phyloP scores from a whole-genome alignment of 768 basidiomycete species.

The Chlorophyllum brunneum region DNA sequence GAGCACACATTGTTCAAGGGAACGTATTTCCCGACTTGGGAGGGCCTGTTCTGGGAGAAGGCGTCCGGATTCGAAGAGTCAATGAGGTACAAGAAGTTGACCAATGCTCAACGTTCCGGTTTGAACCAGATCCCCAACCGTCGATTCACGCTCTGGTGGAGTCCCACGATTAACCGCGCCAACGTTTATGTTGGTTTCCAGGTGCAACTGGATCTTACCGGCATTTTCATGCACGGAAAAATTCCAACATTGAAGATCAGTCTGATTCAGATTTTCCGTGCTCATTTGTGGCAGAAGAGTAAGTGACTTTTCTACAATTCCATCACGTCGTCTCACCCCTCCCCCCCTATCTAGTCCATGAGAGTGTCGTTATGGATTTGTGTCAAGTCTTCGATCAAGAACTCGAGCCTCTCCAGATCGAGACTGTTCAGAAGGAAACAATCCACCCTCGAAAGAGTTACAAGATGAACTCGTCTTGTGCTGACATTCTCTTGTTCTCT shows the following conservation, averaged over 20 bases:
- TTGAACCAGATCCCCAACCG: constrained; percentile 97
- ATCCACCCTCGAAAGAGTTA: constrained; percentile 99
- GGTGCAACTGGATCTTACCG: constrained; percentile 96
- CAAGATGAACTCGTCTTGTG: constrained; percentile 99
- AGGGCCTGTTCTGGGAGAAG: constrained; percentile 99
- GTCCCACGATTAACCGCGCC: constrained; percentile 97
- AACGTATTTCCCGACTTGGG: constrained; percentile 97
- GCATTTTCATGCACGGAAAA: constrained; percentile 98
- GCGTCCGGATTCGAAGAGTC: constrained; percentile 96
- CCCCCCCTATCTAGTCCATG: constrained; percentile 26
- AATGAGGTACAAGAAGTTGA: constrained; percentile 94
- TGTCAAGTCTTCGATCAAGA: constrained; percentile 99
- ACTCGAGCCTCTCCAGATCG: constrained; percentile 95
- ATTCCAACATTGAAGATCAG: constrained; percentile 98
- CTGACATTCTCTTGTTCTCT: constrained; percentile 96
- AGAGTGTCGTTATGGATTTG: constrained; percentile 12
- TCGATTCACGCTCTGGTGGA: constrained; percentile 99
- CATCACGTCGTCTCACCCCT: constrained; percentile 4
- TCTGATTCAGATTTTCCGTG: constrained; percentile 99
- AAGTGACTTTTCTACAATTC: constrained; percentile 33
- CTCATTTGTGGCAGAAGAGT: constrained; percentile 99
- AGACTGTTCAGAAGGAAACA: constrained; percentile 99
- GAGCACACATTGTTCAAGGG: constrained; percentile 98
- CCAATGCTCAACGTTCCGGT: constrained; percentile 98
- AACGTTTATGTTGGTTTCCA: constrained; percentile 99